These are phyloP conservation scores for Paecilomyces variotii DNA, from an alignment of 2,329 filamentous ascomycete genomes.

Conservation along the genomic window DNA sequence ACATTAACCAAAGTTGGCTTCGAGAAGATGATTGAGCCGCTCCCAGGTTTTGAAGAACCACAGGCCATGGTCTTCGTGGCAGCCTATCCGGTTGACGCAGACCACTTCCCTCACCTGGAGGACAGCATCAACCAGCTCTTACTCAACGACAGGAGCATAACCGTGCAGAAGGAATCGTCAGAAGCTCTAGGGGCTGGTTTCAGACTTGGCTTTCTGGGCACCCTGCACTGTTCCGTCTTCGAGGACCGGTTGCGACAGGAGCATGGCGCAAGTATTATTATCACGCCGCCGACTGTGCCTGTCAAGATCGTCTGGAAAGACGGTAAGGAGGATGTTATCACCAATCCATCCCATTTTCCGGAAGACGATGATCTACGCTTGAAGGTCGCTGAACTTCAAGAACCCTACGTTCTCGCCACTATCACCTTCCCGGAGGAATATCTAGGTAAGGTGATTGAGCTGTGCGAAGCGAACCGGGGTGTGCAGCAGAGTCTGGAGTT, in stretches of 20 bases:
- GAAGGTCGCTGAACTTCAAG: slow-evolving; percentile 55
- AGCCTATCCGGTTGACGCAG: slow-evolving; percentile 86
- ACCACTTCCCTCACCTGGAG: slow-evolving; percentile 76
- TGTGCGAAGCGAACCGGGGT: slow-evolving; percentile 84
- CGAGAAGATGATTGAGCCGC: slow-evolving; percentile 67
- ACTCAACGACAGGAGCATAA: slow-evolving; percentile 91
- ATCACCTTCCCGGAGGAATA: slow-evolving; percentile 92
- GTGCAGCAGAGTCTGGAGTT: slow-evolving; percentile 82
- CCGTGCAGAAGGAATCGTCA: slow-evolving; percentile 85
- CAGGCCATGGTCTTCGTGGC: slow-evolving; percentile 99
- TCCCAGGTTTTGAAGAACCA: slow-evolving; percentile 91
- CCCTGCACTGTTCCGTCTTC: slow-evolving; percentile 96
- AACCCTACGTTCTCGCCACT: slow-evolving; percentile 72
- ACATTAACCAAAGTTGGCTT: slow-evolving; percentile 79
- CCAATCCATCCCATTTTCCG: slow-evolving; percentile 83
- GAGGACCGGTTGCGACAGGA: slow-evolving; percentile 92
- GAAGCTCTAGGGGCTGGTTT: slow-evolving; percentile 91
- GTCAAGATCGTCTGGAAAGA: slow-evolving; percentile 75
- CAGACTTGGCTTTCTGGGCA: slow-evolving; percentile 91
- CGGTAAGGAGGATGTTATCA: slow-evolving; percentile 69
- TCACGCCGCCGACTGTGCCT: slow-evolving; percentile 90
- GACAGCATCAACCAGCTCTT: slow-evolving; percentile 92
- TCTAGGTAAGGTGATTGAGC: slow-evolving; percentile 85
- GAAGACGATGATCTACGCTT: slow-evolving; percentile 54
- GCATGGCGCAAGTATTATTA: slow-evolving; percentile 89